These are phyloP conservation scores for Anethum foeniculum DNA, from an alignment of 140 eudicot genomes.

Conservation along the genomic window DNA sequence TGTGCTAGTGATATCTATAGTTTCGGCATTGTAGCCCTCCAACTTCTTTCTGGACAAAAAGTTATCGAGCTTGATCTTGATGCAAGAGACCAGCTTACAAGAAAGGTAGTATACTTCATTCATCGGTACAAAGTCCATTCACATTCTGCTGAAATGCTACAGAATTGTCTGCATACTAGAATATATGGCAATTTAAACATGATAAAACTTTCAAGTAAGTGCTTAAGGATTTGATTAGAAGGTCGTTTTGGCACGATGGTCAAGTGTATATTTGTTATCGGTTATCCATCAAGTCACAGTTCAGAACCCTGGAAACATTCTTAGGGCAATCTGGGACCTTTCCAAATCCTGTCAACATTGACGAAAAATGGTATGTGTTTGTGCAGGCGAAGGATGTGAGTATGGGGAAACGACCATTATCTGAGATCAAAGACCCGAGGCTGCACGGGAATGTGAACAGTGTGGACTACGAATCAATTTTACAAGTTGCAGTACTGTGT, in stretches of 20 bases:
- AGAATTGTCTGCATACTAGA: too few species aligned
- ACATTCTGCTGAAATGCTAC: too few species aligned
- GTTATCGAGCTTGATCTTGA: slow-evolving; percentile 72
- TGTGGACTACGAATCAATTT: slow-evolving; percentile 58
- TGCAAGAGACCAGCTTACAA: slow-evolving; percentile 67
- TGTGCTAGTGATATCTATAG: slow-evolving; percentile 78
- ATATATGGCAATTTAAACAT: too few species aligned
- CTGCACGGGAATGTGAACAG: slow-evolving; percentile 45
- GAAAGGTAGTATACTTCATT: slow-evolving; percentile 35
- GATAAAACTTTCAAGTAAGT: not conserved
- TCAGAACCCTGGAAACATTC: too few species aligned
- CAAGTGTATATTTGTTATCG: not conserved
- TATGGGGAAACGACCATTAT: slow-evolving; percentile 54
- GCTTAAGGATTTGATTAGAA: not conserved
- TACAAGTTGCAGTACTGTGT: slow-evolving; percentile 60
- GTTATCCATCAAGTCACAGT: too few species aligned
- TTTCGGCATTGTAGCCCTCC: slow-evolving; percentile 73
- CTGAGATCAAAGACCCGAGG: slow-evolving; percentile 62
- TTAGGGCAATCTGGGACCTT: too few species aligned
- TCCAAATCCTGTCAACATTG: not conserved
- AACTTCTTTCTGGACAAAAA: slow-evolving; percentile 69
- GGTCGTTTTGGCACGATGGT: not conserved
- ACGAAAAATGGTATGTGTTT: not conserved
- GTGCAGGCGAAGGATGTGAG: slow-evolving; percentile 74
- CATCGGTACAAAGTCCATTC: not conserved